Evolutionary conservation across 345 rosid genomes (phyloP), one percentile per base, ranked within the genome.

Genomic region (Eucalyptus regnans): DNA sequence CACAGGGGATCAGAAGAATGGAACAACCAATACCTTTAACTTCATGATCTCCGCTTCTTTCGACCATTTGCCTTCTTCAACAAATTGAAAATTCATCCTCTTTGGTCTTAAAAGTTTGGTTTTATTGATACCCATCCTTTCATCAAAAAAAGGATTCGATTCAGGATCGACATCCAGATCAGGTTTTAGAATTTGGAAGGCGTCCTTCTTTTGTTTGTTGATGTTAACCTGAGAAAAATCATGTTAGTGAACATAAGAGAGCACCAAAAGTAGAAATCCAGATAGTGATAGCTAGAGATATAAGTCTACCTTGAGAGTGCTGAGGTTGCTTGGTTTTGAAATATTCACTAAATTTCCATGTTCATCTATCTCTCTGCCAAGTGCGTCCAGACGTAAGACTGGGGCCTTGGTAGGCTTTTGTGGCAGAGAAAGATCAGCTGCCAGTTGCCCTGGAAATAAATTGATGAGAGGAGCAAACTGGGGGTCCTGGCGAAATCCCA

Each of bases 61-160:
- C 9, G 97, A 93, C 99, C 99, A 98, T 93, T 95, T 97, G 25
- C 99, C 99, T 93, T 98, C 99, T 93, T 97, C 98, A 86, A 98
- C 99, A 95, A 98, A 98, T 96, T 94, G 98, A 91, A 98, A 96
- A 80, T 89, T 90, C 98, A 95, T 94, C 88, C 97, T 92, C 92
- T 98, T 98, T 88, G 99, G 99, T 91, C 99, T 95, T 92, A 98
- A 89, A 87, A 98, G 93, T 92, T 98, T 98, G 91, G 81, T 92
- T 89, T 96, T 95, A 91, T 97, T 91, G 64, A 98, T 92, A 86
- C 99, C 99, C 99, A 97, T 98, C 87, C 94, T 92, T 14, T 89
- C 88, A 94, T 98, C 99, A 91, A 91, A 98, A 92, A 94, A 93
- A 64, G 97, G 99, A 91, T 98, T 95, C 87, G 95, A 92, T 86